A percentile compares a stretch with the other conserved stretches of the same genome.
Conservation (phyloP, 805 yeast genomes). For the Kazachstania bromeliacearum region DNA sequence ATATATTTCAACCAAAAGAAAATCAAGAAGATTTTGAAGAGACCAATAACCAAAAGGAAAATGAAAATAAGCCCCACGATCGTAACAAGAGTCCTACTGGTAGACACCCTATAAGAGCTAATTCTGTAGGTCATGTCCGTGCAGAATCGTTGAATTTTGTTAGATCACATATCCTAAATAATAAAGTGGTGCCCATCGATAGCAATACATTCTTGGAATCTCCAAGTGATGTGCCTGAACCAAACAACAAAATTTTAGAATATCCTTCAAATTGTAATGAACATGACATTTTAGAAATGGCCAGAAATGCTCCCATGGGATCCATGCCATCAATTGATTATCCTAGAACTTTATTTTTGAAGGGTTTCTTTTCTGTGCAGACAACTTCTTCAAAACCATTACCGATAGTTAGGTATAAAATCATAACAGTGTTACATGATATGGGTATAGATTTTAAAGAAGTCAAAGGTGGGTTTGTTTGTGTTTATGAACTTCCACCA, state of each 20-base stretch:
- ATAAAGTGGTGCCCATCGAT: constrained; percentile 7
- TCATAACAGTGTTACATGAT: constrained; percentile 62
- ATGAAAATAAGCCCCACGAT: not conserved
- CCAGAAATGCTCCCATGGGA: constrained; percentile 53
- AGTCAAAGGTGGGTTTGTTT: constrained; percentile 90
- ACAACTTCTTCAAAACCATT: constrained; percentile 89
- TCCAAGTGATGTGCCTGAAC: constrained; percentile 32
- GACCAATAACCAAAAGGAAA: not conserved
- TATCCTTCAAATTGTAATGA: not conserved
- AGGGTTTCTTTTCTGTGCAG: constrained; percentile 90
- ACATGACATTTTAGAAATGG: constrained; percentile 32
- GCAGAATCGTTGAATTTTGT: constrained; percentile 41
- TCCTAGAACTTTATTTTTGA: constrained; percentile 79
- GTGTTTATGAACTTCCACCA: constrained; percentile 33
- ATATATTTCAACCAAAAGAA: not conserved
- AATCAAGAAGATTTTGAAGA: not conserved
- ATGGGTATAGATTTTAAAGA: constrained; percentile 75
- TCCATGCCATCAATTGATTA: constrained; percentile 90
- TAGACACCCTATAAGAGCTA: constrained; percentile 42
- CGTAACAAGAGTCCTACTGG: not conserved
- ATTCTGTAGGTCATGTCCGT: constrained; percentile 60
- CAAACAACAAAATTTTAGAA: not conserved
- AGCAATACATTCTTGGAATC: constrained; percentile 19
- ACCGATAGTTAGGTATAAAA: constrained; percentile 76
- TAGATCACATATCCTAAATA: constrained; percentile 20